These are phyloP conservation scores for Paratinospora sagittata DNA, from an alignment of 164 flowering plant genomes.

Conservation along the genomic window DNA sequence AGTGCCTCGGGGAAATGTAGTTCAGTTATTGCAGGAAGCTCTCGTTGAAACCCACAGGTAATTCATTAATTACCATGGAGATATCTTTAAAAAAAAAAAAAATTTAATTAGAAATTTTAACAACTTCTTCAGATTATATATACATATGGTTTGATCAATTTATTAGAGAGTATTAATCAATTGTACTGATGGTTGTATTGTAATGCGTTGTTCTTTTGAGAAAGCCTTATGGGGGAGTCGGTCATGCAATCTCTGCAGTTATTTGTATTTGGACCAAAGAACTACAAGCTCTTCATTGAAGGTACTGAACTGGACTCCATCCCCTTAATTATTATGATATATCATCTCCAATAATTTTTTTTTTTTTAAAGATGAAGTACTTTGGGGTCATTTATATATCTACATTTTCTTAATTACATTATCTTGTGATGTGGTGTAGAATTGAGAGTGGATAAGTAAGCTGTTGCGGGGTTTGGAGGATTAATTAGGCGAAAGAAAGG, in stretches of 20 bases:
- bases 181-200: background rate
- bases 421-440: slow-evolving; percentile 22
- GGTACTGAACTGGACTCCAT: slow-evolving; percentile 24
- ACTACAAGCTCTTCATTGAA: slow-evolving; percentile 28
- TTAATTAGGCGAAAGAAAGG: slow-evolving; percentile 64
- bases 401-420: background rate
- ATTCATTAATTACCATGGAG: no score
- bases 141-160: no score
- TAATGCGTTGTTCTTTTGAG: background rate
- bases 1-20: slow-evolving; percentile 44
- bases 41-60: slow-evolving; percentile 48
- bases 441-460: slow-evolving; percentile 42
- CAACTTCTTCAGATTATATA: no score
- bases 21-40: slow-evolving; percentile 30
- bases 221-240: slow-evolving; percentile 52
- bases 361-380: background rate
- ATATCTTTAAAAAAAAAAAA: no score
- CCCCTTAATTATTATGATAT: no score
- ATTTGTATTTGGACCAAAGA: slow-evolving; percentile 53
- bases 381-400: background rate
- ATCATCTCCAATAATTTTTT: background rate
- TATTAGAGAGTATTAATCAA: no score
- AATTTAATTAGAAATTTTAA: no score
- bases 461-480: slow-evolving; percentile 54
- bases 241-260: slow-evolving; percentile 67